phyloP scores from a whole-genome alignment of 768 basidiomycete genomes.

The Podaxis mareebaensis region DNA sequence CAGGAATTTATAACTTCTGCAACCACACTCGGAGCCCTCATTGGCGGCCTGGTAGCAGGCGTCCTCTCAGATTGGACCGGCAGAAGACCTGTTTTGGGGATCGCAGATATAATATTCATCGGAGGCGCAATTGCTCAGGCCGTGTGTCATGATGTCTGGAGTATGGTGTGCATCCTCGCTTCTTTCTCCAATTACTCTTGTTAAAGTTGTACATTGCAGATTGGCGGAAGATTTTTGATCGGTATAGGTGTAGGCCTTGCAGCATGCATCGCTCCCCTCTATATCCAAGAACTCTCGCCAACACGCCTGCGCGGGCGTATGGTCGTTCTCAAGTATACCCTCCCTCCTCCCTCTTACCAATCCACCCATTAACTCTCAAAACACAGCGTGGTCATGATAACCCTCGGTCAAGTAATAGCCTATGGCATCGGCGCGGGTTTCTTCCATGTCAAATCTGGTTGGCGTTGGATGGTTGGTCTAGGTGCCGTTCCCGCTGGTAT shows the following conservation, averaged over 20 bases:
- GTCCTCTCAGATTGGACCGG: conserved; percentile 72
- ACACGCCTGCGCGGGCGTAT: conserved; percentile 73
- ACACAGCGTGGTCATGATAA: conserved; percentile 70
- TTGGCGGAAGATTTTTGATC: conserved; percentile 73
- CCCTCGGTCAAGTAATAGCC: conserved; percentile 76
- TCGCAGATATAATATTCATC: conserved; percentile 75
- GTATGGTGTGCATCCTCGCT: conserved; percentile 50
- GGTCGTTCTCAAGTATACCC: conserved; percentile 65
- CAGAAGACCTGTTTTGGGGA: conserved; percentile 59
- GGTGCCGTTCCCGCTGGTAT: conserved; percentile 68
- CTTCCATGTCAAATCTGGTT: conserved; percentile 57
- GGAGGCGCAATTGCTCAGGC: conserved; percentile 73
- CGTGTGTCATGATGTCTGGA: conserved; percentile 66
- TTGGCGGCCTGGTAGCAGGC: conserved; percentile 74
- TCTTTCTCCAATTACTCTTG: background rate
- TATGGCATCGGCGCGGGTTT: conserved; percentile 75
- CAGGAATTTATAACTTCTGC: conserved; percentile 82
- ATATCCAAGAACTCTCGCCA: conserved; percentile 83
- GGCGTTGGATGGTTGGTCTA: conserved; percentile 85
- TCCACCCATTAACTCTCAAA: background rate
- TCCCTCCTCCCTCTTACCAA: background rate
- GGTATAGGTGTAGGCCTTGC: conserved; percentile 76
- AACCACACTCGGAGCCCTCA: conserved; percentile 74
- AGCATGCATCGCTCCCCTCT: conserved; percentile 76
- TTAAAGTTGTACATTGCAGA: conserved; percentile 34